Evolutionary conservation across 352 stramenopile species (phyloP), one percentile per base, ranked within the genome.

Genomic region (Pythium sukuiense): DNA sequence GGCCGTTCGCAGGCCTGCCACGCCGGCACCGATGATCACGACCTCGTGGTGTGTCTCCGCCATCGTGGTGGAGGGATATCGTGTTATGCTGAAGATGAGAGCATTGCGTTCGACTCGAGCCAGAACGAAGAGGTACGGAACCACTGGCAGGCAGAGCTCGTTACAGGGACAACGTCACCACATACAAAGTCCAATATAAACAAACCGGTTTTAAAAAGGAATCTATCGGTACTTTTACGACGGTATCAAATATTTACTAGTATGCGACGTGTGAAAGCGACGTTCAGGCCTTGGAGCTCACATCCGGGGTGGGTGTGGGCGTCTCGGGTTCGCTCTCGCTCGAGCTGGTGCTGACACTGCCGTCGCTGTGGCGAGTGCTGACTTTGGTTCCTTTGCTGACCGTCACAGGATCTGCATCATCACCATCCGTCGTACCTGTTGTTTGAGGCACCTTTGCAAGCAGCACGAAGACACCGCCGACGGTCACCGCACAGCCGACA

Each of bases 1-100:
- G 45, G 85, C 85, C 27, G 83, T 92, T 1, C 82, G 83, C 48
- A 94, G 63, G 3, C 85, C 85, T 8, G 85, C 71, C 30, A 90
- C 71, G 50, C 85, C 85, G 1, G 83, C 85, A 35, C 85, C 85
- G 46, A 94, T 76, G 48, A 94, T 70, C 37, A 94, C 68, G 4
- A 92, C 85, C 20, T 94, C 73, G 55, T 74, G 63, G 49, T 69
- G 45, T 29, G 24, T 32, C 5, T 29, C 27, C 32, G 24, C 55
- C 68, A 68, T 67, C 12, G 49, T 26, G 35, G 12, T 33, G 29
- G 18, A 33, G 20, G 20, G 8, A 29, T 9, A 56, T 45, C 12
- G 14, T n/a, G 48, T 29, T 27, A 53, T 55, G 48, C 9, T 37
- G 46, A 8, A 12, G 27, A 2, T 2, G 27, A 32, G 26, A 32